Evolutionary conservation across 441 rosid species (phyloP), one percentile per base, ranked within the genome.

Genomic region (Rhodomyrtus psidioides): DNA sequence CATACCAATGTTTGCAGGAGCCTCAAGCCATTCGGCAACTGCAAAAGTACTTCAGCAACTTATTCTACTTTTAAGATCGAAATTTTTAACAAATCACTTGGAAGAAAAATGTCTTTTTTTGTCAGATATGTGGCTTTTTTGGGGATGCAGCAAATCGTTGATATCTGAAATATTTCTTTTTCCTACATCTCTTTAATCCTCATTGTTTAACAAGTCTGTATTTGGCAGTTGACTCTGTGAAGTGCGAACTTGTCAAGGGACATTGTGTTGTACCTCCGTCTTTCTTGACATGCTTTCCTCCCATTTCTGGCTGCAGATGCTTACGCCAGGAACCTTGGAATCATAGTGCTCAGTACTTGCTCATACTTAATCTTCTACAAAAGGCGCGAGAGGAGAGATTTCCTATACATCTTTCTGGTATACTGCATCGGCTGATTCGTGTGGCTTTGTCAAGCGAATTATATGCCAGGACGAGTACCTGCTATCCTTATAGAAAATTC

Each of bases 321-420:
- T 88, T 94, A 82, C 98, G 53, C 84, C 96, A 83, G 84, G 97
- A 95, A 88, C 99, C 98, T 74, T 95, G 98, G 98, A 95, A 95
- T 92, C 89, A 84, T 87, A 88, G 86, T 84, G 90, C 89, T 28
- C 90, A 91, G 90, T 97, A 94, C 91, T 90, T 96, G 92, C 95
- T 97, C 76, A 90, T 94, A 87, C 94, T 95, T 87, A 95, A 93
- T 91, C 94, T 97, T 74, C 56, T 94, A 34, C 99, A 96, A 89
- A 95, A 92, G 92, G 98, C 98, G 28, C 93, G 95, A 56, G 99
- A 95, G 88, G 97, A 95, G 92, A 94, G 94, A 89, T 96, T 93
- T 87, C 97, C 98, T 89, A 86, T 55, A 55, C 93, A 92, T 83
- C 94, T 93, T 34, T 94, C 96, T 82, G 86, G 70, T 53, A 86